Base-by-base conservation (phyloP, 345 rosid genomes). In the Sisymbrium altissimum region DNA sequence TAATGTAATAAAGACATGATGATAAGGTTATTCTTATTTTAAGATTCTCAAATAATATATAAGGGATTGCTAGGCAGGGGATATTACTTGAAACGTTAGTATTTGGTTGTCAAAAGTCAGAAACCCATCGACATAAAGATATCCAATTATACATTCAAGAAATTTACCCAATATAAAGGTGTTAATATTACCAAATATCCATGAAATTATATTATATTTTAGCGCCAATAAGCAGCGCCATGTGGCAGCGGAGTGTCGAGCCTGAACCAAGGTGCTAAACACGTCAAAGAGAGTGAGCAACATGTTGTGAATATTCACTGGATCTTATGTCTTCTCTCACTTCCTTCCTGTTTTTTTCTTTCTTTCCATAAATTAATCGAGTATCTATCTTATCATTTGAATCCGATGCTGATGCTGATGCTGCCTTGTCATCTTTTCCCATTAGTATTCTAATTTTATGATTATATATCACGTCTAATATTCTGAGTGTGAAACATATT, bases 241-340 rank as follows among this genome's bases (percentile, higher is more conserved):
- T 18, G 60, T 36, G 40, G 25, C 0, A 9, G 8, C 61, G 14
- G 61, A 68, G 21, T 17, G 30, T 45, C 40, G 19, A 48, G 68
- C 30, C 17, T 41, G 44, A 9, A 44, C 40, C 40, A 64, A 65
- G 58, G 71, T 73, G 78, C 66, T 36, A 65, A 73, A 43, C 78
- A 73, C 78, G 78, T 65, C 56, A 17, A 33, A 41, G 18, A 45
- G 32, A 36, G 65, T 73, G 78, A 56, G 50, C 50, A 56, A 45
- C 72, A 73, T 66, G 78, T 73, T 54, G 64, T 55, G 33, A 35
- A 56, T 56, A 45, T 56, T 53, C 70, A 52, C 77, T 64, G 27
- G 54, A 41, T 54, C 21, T 63, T 41, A 0, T 41, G 11, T 40
- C 25, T 36, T 39, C 41, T 17, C 12, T 64, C 64, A 54, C 13